A percentile compares a stretch with the other conserved stretches of the same genome.
Conservation (phyloP, 1,139 yeast species). For the Blastobotrys proliferans region DNA sequence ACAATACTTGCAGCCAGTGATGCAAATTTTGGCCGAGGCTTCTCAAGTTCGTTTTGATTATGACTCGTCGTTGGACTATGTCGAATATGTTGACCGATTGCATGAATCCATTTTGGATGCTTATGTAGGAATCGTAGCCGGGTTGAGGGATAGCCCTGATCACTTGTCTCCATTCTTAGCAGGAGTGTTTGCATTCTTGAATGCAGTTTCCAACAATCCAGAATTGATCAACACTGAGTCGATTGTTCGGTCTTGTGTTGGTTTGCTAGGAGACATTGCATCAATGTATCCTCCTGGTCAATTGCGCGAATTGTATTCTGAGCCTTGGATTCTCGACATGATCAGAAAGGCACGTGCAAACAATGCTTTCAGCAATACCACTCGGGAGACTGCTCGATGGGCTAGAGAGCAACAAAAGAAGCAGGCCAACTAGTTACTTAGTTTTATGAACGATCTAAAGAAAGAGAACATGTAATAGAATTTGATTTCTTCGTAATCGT, state of each 20-base stretch:
- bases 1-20: conserved; percentile 73
- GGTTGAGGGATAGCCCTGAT: conserved; percentile 67
- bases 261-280: conserved; percentile 88
- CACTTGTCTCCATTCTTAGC: conserved; percentile 61
- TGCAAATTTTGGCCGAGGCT: conserved; percentile 64
- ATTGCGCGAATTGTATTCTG: conserved; percentile 58
- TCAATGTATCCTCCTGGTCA: conserved; percentile 78
- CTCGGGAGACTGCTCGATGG: conserved; percentile 93
- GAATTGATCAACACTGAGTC: conserved; percentile 58
- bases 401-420: conserved; percentile 81
- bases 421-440: conserved; percentile 12
- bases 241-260: conserved; percentile 74
- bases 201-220: conserved; percentile 55
- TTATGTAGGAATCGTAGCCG: conserved; percentile 91
- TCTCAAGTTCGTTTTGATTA: conserved; percentile 45
- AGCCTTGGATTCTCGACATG: conserved; percentile 74
- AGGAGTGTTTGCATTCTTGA: conserved; percentile 66
- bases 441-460: not conserved
- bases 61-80: conserved; percentile 59
- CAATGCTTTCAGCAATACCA: conserved; percentile 54
- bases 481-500: not conserved
- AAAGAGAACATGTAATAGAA: not conserved
- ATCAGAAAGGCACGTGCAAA: conserved; percentile 70
- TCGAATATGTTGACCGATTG: conserved; percentile 68
- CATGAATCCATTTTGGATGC: conserved; percentile 90